Evolutionary conservation across 768 basidiomycete genomes (phyloP).

Genomic region (Serpula lacrymans): DNA sequence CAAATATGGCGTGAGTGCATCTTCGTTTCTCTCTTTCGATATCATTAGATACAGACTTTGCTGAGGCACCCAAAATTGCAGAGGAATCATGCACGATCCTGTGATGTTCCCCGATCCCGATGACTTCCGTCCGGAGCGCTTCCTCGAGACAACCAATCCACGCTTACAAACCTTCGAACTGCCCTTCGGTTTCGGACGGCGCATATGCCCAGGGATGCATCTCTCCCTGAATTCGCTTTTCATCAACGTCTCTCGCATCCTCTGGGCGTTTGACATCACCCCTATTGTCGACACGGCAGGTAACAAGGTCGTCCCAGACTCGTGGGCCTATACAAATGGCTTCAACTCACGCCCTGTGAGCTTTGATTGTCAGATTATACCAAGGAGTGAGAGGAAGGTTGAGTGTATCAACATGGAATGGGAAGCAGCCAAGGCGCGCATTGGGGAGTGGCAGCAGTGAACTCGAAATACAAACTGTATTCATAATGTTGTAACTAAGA

Average conservation of each 20-base stretch:
- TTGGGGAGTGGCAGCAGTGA: background rate
- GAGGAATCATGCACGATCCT: slow-evolving; percentile 18
- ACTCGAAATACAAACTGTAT: too few species aligned
- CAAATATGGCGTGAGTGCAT: slow-evolving; percentile 17
- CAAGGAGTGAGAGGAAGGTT: slow-evolving; percentile 14
- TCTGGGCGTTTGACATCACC: slow-evolving; percentile 11
- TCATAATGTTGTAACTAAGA: background rate
- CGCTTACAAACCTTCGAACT: slow-evolving; percentile 5
- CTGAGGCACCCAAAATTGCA: too few species aligned
- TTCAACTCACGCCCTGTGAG: slow-evolving; percentile 32
- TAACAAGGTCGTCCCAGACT: slow-evolving; percentile 13
- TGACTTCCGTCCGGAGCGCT: slow-evolving; percentile 18
- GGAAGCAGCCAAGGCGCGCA: background rate
- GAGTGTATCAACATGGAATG: slow-evolving; percentile 1
- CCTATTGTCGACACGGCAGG: background rate
- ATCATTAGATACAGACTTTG: background rate
- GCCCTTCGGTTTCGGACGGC: slow-evolving; percentile 10
- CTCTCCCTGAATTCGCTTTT: slow-evolving; percentile 15
- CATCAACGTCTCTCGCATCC: slow-evolving; percentile 13
- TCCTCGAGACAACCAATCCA: slow-evolving; percentile 4
- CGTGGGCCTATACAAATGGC: slow-evolving; percentile 30
- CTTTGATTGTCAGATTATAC: slow-evolving; percentile 28
- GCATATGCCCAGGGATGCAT: slow-evolving; percentile 15
- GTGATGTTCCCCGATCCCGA: slow-evolving; percentile 15
- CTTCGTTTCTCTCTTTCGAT: too few species aligned